Base-by-base conservation (phyloP, 257 asterid species). In the Voacanga thouarsii region DNA sequence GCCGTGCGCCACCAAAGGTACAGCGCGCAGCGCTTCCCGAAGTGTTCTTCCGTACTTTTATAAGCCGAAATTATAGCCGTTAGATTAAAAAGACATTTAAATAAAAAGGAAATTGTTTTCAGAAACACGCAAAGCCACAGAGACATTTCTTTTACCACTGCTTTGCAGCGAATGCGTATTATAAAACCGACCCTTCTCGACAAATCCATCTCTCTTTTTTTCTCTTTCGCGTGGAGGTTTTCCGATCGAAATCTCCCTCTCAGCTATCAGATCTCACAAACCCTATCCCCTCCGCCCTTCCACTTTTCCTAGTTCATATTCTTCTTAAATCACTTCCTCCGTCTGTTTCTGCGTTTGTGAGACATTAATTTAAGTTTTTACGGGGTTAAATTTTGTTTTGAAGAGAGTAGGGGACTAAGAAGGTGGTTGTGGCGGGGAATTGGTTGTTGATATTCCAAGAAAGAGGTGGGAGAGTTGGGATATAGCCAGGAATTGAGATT, bases 1-100 rank as follows among this genome's bases (percentile, higher is more conserved):
- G 6, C 23, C 49, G 66, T 72, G 44, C 30, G 14, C 55, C 45
- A 24, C 70, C 77, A 26, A 69, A 66, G 15, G 57, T 75, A 45
- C 26, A 53, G 16, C 70, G 0, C 49, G 41, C n/a, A 15, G 7
- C 45, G 72, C 55, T 14, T 65, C 23, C 7, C 63, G 7, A 44
- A 67, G 50, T 67, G 66, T 30, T 33, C 2, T 33, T 60, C 78
- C 78, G 74, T 72, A 63, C 74, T 68, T 79, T 72, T 72, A 72
- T 72, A 72, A 79, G 82, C 26, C 37, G 51, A n/a, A 43, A 3
- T 72, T 71, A 51, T 79, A 79, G 82, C 82, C 82, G 78, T 79
- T 72, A 50, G 74, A 63, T 63, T 63, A 63, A 72, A 53, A 70
- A 23, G 7, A 24, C 50, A 69, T 56, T 56, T 21, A 56, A 56